phyloP scores from a whole-genome alignment of 2,329 filamentous ascomycete species.

The Clonostachys sp. region DNA sequence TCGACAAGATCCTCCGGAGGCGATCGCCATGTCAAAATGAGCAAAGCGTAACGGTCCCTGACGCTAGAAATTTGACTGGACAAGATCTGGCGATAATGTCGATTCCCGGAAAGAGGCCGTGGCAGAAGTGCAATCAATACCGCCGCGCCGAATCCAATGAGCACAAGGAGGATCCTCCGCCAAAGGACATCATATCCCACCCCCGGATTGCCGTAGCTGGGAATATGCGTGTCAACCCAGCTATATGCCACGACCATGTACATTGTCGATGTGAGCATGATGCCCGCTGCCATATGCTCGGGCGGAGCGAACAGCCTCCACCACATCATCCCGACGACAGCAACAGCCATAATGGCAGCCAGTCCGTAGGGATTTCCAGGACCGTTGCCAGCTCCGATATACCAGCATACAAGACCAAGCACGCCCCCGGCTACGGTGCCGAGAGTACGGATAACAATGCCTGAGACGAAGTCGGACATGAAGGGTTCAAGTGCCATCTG shows the following conservation, averaged over 20 bases:
- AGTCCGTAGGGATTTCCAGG: constrained; percentile 44
- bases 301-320: constrained; percentile 23
- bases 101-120: constrained; percentile 36
- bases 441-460: constrained; percentile 28
- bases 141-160: constrained; percentile 36
- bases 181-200: constrained; percentile 42
- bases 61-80: constrained; percentile 34
- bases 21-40: constrained; percentile 36
- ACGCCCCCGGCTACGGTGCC: constrained; percentile 42
- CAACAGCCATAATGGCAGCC: constrained; percentile 35
- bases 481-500: constrained; percentile 42
- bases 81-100: constrained; percentile 36
- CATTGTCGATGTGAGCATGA: constrained; percentile 29
- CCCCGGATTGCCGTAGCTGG: constrained; percentile 39
- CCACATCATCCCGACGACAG: constrained; percentile 26
- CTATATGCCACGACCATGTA: constrained; percentile 40
- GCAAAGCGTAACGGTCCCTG: constrained; percentile 42
- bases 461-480: constrained; percentile 44
- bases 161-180: constrained; percentile 34
- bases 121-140: constrained; percentile 40
- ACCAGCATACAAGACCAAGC: constrained; percentile 42
- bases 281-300: constrained; percentile 16
- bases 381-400: constrained; percentile 42
- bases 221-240: constrained; percentile 34
- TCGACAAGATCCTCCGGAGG: constrained; percentile 13